Percentiles rank a stretch among this genome's conserved stretches.
These are phyloP conservation scores for Boletus rufocinnamomeus DNA, from an alignment of 768 basidiomycete genomes.

Conservation along the genomic window DNA sequence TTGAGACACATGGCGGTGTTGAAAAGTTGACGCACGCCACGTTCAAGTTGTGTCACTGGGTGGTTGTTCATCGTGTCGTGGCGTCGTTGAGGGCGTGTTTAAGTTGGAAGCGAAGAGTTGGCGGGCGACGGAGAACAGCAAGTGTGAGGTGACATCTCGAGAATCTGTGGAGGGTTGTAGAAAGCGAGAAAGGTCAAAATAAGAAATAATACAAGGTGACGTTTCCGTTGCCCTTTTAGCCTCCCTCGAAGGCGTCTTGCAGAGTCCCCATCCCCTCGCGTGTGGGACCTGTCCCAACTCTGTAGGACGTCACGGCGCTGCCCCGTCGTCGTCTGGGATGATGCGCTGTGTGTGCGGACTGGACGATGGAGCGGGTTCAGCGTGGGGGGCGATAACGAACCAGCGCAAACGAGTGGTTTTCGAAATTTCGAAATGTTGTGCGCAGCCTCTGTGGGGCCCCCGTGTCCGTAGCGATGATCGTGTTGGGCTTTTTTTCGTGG, in stretches of 20 bases:
- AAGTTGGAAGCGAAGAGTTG: no score
- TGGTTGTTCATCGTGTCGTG: no score
- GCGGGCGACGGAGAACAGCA: no score
- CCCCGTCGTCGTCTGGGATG: conserved; percentile 20
- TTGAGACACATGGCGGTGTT: no score
- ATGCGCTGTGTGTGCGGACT: conserved; percentile 16
- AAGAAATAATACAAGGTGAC: no score
- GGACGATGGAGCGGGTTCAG: neutral
- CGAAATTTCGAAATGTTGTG: conserved; percentile 18
- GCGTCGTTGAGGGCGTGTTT: no score
- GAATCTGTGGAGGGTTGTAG: no score
- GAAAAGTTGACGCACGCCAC: no score
- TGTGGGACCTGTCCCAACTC: conserved; percentile 7
- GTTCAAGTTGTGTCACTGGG: no score
- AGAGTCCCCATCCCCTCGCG: conserved; percentile 7
- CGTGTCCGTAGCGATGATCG: conserved; percentile 67
- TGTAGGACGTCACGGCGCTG: conserved; percentile 2
- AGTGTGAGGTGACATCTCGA: no score
- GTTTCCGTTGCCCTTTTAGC: neutral
- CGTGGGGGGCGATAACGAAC: conserved; percentile 27
- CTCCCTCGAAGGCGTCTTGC: conserved; percentile 11
- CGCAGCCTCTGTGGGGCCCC: conserved; percentile 78
- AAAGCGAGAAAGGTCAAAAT: no score
- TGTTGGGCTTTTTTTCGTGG: conserved; percentile 56
- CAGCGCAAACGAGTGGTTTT: conserved; percentile 53